Evolutionary conservation across 768 basidiomycete species (phyloP).

Genomic region (Chalciporus pseudorubinellus): DNA sequence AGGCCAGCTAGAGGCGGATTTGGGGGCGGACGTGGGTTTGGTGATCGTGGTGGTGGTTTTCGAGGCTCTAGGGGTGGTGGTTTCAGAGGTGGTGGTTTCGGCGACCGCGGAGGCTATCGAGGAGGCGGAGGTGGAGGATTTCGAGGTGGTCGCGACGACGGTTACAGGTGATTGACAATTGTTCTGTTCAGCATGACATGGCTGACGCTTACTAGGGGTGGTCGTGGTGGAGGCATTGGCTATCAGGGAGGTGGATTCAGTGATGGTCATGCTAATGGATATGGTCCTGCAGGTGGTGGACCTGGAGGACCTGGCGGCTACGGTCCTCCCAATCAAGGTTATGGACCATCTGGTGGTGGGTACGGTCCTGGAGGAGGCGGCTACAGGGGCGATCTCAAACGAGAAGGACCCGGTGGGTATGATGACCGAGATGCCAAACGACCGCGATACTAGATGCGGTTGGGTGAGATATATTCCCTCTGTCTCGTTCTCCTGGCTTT

Average conservation of each 20-base stretch:
- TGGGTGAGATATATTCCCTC: slow-evolving; percentile 33
- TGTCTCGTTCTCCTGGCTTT: slow-evolving; percentile 22
- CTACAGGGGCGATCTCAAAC: slow-evolving; percentile 73
- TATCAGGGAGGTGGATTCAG: slow-evolving; percentile 60
- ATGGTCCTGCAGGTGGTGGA: slow-evolving; percentile 47
- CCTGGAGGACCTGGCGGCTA: slow-evolving; percentile 44
- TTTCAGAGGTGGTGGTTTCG: slow-evolving; percentile 44
- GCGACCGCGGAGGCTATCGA: slow-evolving; percentile 43
- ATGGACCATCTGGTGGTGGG: slow-evolving; percentile 47
- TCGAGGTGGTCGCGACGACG: slow-evolving; percentile 40
- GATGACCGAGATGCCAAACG: slow-evolving; percentile 83
- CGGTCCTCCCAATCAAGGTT: slow-evolving; percentile 38
- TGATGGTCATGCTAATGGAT: slow-evolving; percentile 53
- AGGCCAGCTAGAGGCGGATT: slow-evolving; percentile 40
- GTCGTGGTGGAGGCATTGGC: slow-evolving; percentile 72
- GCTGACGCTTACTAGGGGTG: slow-evolving; percentile 42
- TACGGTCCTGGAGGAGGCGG: slow-evolving; percentile 50
- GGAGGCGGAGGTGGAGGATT: slow-evolving; percentile 36
- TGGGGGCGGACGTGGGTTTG: slow-evolving; percentile 42
- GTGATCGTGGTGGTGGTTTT: slow-evolving; percentile 37
- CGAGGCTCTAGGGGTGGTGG: slow-evolving; percentile 45
- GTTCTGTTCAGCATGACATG: slow-evolving; percentile 2
- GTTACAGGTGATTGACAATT: slow-evolving; percentile 46
- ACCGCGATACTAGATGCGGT: slow-evolving; percentile 66
- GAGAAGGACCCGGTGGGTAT: slow-evolving; percentile 69